These are phyloP conservation scores for Mallotus repandus DNA, from an alignment of 441 rosid genomes.

Conservation along the genomic window DNA sequence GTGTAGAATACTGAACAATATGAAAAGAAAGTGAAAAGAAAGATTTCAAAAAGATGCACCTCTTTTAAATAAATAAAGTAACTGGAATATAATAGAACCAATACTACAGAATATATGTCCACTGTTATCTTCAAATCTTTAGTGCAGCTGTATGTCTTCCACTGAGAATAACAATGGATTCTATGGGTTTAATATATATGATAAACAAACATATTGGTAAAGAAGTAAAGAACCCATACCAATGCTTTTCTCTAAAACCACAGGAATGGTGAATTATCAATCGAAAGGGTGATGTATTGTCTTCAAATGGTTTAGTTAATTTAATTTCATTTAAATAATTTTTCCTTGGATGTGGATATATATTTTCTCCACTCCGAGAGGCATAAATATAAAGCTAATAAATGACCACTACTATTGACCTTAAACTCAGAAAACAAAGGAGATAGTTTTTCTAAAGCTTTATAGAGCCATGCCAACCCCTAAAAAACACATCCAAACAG, in stretches of 20 bases:
- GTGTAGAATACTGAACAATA: background rate
- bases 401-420: too few species aligned
- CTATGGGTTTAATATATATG: background rate
- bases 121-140: conserved; percentile 14
- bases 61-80: conserved; percentile 16
- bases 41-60: conserved; percentile 13
- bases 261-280: too few species aligned
- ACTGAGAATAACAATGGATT: conserved; percentile 12
- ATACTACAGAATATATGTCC: conserved; percentile 13
- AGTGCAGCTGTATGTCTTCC: conserved; percentile 27
- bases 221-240: background rate
- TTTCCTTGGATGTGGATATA: background rate
- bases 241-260: too few species aligned
- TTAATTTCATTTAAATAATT: background rate
- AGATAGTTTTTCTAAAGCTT: too few species aligned
- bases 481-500: too few species aligned
- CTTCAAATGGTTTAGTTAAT: background rate
- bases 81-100: conserved; percentile 12
- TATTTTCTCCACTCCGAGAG: background rate
- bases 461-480: too few species aligned
- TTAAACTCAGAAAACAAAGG: too few species aligned
- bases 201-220: background rate
- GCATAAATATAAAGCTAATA: too few species aligned
- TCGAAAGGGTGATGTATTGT: background rate
- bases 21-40: conserved; percentile 5